These are phyloP conservation scores for Juglanconis juglandina DNA, from an alignment of 2,329 filamentous ascomycete genomes.

Conservation along the genomic window DNA sequence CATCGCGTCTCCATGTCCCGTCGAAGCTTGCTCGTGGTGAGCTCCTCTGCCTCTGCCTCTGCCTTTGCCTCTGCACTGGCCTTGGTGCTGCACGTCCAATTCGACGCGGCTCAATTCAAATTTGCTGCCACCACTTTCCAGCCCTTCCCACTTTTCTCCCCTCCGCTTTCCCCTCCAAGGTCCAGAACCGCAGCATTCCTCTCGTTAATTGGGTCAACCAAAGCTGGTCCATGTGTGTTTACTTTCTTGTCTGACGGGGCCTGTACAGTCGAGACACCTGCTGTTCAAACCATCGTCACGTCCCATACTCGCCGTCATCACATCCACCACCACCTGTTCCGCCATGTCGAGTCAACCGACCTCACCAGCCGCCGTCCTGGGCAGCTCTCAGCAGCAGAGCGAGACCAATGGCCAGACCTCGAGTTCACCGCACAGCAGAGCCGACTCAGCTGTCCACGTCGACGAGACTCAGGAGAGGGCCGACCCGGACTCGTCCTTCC, in stretches of 20 bases:
- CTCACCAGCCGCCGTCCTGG: conserved; percentile 10
- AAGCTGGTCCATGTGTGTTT: conserved; percentile 3
- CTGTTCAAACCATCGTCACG: not conserved
- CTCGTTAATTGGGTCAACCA: conserved; percentile 1
- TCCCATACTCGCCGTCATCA: not conserved
- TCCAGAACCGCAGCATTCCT: conserved; percentile 7
- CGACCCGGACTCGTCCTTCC: conserved; percentile 16
- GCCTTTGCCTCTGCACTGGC: too few species aligned
- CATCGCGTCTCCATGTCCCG: conserved; percentile 9
- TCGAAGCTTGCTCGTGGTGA: not conserved
- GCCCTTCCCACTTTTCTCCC: not conserved
- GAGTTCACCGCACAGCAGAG: conserved; percentile 16
- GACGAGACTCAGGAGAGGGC: conserved; percentile 5
- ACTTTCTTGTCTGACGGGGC: not conserved
- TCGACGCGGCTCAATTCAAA: conserved; percentile 16
- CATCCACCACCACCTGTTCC: not conserved
- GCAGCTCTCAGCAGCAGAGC: conserved; percentile 12
- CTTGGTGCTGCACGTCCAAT: not conserved
- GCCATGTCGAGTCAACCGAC: conserved; percentile 17
- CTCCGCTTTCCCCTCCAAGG: conserved; percentile 6
- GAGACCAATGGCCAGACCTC: conserved; percentile 4
- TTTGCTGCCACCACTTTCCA: conserved; percentile 9
- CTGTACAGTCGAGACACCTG: conserved; percentile 1
- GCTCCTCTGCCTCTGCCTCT: not conserved
- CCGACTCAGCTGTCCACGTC: conserved; percentile 7